These are phyloP conservation scores for Penicillium atrosanguineum DNA, from an alignment of 495 filamentous ascomycete species.

Conservation along the genomic window DNA sequence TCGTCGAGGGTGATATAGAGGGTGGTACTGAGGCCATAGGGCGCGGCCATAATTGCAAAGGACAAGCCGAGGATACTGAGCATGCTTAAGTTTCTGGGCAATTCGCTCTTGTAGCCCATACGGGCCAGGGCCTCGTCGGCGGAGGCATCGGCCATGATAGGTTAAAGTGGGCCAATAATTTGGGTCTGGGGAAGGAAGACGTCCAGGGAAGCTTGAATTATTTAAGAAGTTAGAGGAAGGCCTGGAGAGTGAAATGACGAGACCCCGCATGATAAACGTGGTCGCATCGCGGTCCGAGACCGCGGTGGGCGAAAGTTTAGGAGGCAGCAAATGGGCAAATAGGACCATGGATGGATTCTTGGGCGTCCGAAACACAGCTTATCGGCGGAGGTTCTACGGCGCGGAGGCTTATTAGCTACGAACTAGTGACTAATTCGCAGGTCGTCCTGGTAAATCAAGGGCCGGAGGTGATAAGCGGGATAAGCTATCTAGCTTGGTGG, in stretches of 20 bases:
- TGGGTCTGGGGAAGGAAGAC: slow-evolving; percentile 10
- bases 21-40: slow-evolving; percentile 69
- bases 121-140: slow-evolving; percentile 56
- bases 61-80: slow-evolving; percentile 61
- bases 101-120: slow-evolving; percentile 63
- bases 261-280: slow-evolving; percentile 26
- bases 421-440: background rate
- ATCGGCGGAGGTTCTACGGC: slow-evolving; percentile 4
- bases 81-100: slow-evolving; percentile 62
- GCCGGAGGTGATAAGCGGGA: background rate
- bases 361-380: slow-evolving; percentile 11
- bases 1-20: slow-evolving; percentile 65
- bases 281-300: slow-evolving; percentile 28
- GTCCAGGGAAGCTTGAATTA: slow-evolving; percentile 10
- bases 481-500: background rate
- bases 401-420: background rate
- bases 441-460: background rate
- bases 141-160: slow-evolving; percentile 30
- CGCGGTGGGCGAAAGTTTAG: slow-evolving; percentile 17
- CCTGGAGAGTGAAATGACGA: background rate
- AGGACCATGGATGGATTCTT: background rate
- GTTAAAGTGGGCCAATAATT: background rate
- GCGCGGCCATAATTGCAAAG: slow-evolving; percentile 59
- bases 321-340: background rate
- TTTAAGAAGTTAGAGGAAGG: slow-evolving; percentile 2